phyloP scores from a whole-genome alignment of 495 filamentous ascomycete genomes.

The Neurospora sublineolata region DNA sequence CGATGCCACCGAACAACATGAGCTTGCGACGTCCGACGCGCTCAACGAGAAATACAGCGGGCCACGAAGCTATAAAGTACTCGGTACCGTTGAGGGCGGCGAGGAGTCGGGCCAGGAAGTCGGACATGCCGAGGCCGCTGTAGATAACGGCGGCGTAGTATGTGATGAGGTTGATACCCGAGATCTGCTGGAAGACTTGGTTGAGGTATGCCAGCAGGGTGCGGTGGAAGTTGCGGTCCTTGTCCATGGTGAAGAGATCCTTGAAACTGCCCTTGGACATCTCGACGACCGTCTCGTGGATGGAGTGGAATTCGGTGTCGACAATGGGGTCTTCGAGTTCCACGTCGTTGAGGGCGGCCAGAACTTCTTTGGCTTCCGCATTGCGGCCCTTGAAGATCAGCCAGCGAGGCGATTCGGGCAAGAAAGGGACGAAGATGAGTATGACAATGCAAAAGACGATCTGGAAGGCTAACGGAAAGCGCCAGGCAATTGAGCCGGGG shows the following conservation, averaged over 20 bases:
- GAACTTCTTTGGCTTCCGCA: conserved; percentile 47
- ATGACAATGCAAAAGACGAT: conserved; percentile 49
- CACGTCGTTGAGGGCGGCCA: conserved; percentile 48
- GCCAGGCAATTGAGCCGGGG: conserved; percentile 54
- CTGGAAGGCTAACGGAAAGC: conserved; percentile 59
- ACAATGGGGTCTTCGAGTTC: conserved; percentile 42
- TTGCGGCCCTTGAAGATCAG: conserved; percentile 38
- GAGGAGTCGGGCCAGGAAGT: conserved; percentile 50
- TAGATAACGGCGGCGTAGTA: conserved; percentile 63
- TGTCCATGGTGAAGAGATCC: conserved; percentile 62
- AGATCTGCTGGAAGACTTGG: conserved; percentile 11
- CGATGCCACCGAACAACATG: conserved; percentile 61
- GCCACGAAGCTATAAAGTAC: conserved; percentile 63
- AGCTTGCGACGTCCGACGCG: conserved; percentile 51
- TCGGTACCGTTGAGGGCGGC: conserved; percentile 62
- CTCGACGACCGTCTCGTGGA: conserved; percentile 66
- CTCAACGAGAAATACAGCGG: conserved; percentile 57
- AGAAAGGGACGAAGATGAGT: conserved; percentile 43
- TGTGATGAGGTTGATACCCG: conserved; percentile 66
- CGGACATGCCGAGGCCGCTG: conserved; percentile 38
- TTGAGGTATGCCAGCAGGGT: conserved; percentile 1
- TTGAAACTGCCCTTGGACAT: conserved; percentile 53
- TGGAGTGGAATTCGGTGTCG: conserved; percentile 53
- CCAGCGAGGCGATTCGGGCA: conserved; percentile 56
- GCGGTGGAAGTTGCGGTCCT: conserved; percentile 64